phyloP scores from a whole-genome alignment of 1,139 yeast genomes.

The Nakaseomyces sp. region DNA sequence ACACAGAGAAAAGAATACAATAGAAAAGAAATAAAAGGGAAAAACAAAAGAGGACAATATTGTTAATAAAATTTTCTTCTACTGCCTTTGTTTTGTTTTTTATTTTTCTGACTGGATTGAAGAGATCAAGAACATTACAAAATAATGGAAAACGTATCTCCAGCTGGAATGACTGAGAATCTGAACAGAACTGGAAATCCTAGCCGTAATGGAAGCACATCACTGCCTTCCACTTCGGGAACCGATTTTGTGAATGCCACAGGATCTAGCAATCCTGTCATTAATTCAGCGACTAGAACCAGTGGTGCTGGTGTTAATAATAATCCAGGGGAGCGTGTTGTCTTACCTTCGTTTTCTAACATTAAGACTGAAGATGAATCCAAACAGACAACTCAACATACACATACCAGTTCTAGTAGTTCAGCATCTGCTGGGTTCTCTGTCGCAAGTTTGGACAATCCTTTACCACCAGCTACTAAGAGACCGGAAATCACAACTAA shows the following conservation, averaged over 20 bases:
- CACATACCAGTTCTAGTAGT: constrained; percentile 2
- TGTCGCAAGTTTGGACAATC: constrained; percentile 28
- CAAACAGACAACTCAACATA: constrained; percentile 3
- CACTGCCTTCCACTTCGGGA: not conserved
- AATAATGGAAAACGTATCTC: not conserved
- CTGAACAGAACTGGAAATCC: not conserved
- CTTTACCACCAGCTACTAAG: constrained; percentile 10
- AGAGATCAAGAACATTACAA: not conserved
- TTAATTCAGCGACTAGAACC: constrained; percentile 1
- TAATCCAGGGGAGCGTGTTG: not conserved
- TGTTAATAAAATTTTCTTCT: not conserved
- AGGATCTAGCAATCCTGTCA: not conserved
- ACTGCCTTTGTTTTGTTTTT: not conserved
- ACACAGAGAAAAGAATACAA: too few relatives aligned
- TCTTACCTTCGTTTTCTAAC: constrained; percentile 1
- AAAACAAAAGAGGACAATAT: not conserved
- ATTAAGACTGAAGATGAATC: not conserved
- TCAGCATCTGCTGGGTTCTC: constrained; percentile 19
- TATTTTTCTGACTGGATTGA: not conserved
- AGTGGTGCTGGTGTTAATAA: not conserved
- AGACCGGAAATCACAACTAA: too few relatives aligned
- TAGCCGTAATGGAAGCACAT: not conserved
- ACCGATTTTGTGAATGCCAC: not conserved
- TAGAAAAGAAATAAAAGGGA: not conserved
- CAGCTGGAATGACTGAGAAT: not conserved